Base-by-base conservation (phyloP, 805 yeast species). In the Yarrowia keelungensis region DNA sequence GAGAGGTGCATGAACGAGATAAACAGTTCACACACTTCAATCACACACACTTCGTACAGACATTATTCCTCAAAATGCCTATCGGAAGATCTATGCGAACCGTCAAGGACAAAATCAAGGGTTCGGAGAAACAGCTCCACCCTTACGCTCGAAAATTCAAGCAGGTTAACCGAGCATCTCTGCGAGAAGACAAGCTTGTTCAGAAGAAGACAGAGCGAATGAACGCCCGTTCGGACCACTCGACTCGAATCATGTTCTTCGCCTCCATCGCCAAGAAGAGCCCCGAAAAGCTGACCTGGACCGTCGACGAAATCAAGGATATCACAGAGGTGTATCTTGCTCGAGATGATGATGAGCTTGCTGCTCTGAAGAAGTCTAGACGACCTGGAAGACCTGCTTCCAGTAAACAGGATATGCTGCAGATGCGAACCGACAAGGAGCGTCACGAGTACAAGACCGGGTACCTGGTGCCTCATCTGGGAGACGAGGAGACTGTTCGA, bases 81-180 rank as follows among this genome's bases (percentile, higher is more conserved):
- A 79, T 88, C 70, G 89, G 86, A 16, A 90, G 89, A 74, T 86
- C 86, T 70, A 81, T 91, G 66, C 77, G 81, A 26, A 90, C 90
- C 74, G 89, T 91, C 43, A 82, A 85, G 72, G 88, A 88, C 78
- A 82, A 83, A 72, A 79, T 87, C 68, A 80, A 85, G 69, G 83
- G 83, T 73, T 80, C 85, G 70, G 85, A 84, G 49, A 86, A 84
- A 53, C 81, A 85, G 46, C 80, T 90, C 72, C 98, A 94, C 76
- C 95, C 97, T 26, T 89, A 88, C 75, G 97, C 98, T 10, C 85
- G 97, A 67, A 94, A 92, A 78, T 89, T 92, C 77, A 89, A 89
- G 78, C 91, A 89, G 76, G 80, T 94, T 65, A 88, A 88, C 69
- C 82, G 95, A 71, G 98, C 98, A n/a, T 86, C 97, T 1, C 79